A percentile compares a stretch with the other conserved stretches of the same genome.
phyloP scores from a whole-genome alignment of 805 yeast species.

The Pichia heedii region DNA sequence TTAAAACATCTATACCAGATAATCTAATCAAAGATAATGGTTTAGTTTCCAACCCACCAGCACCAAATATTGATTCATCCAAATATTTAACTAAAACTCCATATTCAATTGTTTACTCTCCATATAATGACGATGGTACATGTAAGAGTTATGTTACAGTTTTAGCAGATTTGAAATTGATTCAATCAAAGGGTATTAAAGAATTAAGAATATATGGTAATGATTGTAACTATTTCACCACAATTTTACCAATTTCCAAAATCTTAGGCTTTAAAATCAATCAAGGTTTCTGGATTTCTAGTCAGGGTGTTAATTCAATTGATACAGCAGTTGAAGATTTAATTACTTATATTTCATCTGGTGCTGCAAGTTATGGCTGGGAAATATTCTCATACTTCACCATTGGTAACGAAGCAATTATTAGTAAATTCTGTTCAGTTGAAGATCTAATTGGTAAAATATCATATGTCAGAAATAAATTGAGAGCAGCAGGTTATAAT shows the following conservation, averaged over 20 bases:
- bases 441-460: conserved; percentile 59
- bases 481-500: conserved; percentile 61
- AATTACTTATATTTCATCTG: conserved; percentile 33
- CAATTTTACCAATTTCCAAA: conserved; percentile 53
- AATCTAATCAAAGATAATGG: neutral
- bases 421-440: conserved; percentile 51
- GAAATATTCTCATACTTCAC: conserved; percentile 67
- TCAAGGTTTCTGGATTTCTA: conserved; percentile 80
- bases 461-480: conserved; percentile 46
- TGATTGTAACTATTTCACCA: conserved; percentile 65
- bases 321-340: conserved; percentile 49
- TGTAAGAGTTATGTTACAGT: conserved; percentile 59
- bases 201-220: conserved; percentile 76
- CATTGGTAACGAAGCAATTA: conserved; percentile 83
- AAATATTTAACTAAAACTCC: conserved; percentile 33
- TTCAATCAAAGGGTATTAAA: conserved; percentile 51
- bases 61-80: conserved; percentile 23
- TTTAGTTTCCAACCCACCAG: neutral
- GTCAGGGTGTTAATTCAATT: conserved; percentile 59
- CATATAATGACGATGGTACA: conserved; percentile 57
- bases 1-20: neutral
- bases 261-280: conserved; percentile 60
- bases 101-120: conserved; percentile 62
- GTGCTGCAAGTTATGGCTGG: conserved; percentile 49
- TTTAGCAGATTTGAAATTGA: conserved; percentile 45